These are phyloP conservation scores for Stachybotrys chlorohalonatus DNA, from an alignment of 2,329 filamentous ascomycete species.

Conservation along the genomic window DNA sequence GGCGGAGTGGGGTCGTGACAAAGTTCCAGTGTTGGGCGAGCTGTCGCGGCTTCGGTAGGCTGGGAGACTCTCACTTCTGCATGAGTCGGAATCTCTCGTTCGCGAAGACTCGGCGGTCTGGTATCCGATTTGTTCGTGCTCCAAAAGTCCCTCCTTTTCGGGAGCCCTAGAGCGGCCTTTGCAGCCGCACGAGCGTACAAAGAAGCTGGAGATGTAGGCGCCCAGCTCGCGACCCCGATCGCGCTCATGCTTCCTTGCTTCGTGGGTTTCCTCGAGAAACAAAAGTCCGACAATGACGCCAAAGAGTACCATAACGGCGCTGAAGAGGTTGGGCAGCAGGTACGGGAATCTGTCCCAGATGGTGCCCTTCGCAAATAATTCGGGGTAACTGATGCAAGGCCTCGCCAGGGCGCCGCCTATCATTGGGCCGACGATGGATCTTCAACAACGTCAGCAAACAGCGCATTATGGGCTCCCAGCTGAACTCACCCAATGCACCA, in stretches of 20 bases:
- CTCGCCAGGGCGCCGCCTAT: slow-evolving; percentile 85
- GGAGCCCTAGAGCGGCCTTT: slow-evolving; percentile 28
- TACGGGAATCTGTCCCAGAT: slow-evolving; percentile 86
- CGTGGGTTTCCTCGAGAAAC: slow-evolving; percentile 91
- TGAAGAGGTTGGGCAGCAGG: slow-evolving; percentile 85
- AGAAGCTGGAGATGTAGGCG: slow-evolving; percentile 50
- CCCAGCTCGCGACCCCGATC: slow-evolving; percentile 74
- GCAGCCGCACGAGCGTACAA: slow-evolving; percentile 22
- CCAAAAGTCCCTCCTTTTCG: slow-evolving; percentile 56
- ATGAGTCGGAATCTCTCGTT: slow-evolving; percentile 5
- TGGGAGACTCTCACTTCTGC: slow-evolving; percentile 51
- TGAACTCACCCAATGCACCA: slow-evolving; percentile 79
- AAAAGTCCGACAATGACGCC: slow-evolving; percentile 72
- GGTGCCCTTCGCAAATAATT: slow-evolving; percentile 59
- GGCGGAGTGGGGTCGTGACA: slow-evolving; percentile 11
- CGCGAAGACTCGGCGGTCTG: slow-evolving; percentile 7
- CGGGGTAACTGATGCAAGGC: slow-evolving; percentile 75
- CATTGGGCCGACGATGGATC: slow-evolving; percentile 84
- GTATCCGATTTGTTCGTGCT: slow-evolving; percentile 57
- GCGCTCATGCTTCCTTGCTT: slow-evolving; percentile 64
- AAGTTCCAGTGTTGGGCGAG: slow-evolving; percentile 36
- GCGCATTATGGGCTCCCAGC: neutral
- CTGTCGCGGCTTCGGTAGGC: slow-evolving; percentile 57
- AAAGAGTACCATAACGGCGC: slow-evolving; percentile 65
- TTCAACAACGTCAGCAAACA: slow-evolving; percentile 26